phyloP scores from a whole-genome alignment of 768 basidiomycete genomes.

The Suillus alpinus region DNA sequence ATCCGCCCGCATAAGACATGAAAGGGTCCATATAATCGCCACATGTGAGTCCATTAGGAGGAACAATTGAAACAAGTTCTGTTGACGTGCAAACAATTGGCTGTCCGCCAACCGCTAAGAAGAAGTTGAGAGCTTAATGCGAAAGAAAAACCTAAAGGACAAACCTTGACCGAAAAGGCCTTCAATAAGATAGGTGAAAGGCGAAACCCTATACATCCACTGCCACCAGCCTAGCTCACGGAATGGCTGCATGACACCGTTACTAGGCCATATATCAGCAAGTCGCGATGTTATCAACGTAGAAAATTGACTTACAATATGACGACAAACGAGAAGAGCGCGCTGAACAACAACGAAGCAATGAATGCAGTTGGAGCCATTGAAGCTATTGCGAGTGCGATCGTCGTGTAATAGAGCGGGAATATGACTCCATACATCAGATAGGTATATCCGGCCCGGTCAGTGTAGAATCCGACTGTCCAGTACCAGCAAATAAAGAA shows the following conservation, averaged over 20 bases:
- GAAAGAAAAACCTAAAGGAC: conserved; percentile 8
- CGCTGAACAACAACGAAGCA: conserved; percentile 54
- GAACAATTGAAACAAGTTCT: conserved; percentile 58
- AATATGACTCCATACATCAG: conserved; percentile 52
- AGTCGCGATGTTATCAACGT: background rate
- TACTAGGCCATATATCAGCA: conserved; percentile 29
- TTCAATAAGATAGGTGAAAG: conserved; percentile 57
- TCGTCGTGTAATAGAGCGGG: conserved; percentile 59
- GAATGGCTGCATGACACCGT: conserved; percentile 69
- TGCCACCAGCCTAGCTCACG: conserved; percentile 62
- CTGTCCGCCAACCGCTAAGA: conserved; percentile 49
- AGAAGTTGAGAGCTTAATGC: background rate
- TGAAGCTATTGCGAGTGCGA: conserved; percentile 58
- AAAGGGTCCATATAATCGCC: conserved; percentile 42
- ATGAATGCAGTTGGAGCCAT: conserved; percentile 61
- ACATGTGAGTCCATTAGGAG: conserved; percentile 48
- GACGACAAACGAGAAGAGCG: conserved; percentile 60
- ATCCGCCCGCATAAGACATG: conserved; percentile 43
- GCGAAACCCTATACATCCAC: conserved; percentile 64
- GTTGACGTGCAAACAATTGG: conserved; percentile 52
- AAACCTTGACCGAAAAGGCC: conserved; percentile 45
- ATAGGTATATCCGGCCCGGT: conserved; percentile 56
- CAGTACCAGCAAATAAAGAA: conserved; percentile 71
- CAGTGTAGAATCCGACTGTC: conserved; percentile 57
- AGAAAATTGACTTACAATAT: conserved; percentile 46